These are phyloP conservation scores for Mortierella sp. DNA, from an alignment of 371 early-diverging fungal genomes.

Conservation along the genomic window DNA sequence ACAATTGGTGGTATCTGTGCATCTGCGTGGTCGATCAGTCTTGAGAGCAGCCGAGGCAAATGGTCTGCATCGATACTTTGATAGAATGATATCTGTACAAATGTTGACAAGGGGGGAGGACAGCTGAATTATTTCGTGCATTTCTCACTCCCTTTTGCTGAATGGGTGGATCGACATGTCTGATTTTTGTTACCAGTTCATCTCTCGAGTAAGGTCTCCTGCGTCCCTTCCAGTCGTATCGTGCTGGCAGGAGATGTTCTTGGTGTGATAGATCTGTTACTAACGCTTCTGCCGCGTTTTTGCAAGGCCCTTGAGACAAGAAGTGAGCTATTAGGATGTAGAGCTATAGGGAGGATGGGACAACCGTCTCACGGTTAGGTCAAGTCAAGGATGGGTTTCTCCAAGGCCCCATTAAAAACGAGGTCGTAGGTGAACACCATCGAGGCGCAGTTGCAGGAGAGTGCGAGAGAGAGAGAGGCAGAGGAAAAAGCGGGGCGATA, in stretches of 20 bases:
- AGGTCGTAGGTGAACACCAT: too few relatives aligned
- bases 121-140: too few relatives aligned
- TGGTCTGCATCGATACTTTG: constrained; percentile 44
- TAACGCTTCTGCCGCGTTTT: constrained; percentile 60
- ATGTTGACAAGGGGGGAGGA: constrained; percentile 16
- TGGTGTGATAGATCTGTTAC: constrained; percentile 61
- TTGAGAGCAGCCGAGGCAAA: constrained; percentile 36
- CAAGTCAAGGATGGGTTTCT: too few relatives aligned
- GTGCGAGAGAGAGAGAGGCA: too few relatives aligned
- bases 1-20: constrained; percentile 53
- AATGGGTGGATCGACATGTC: too few relatives aligned
- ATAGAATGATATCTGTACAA: constrained; percentile 27
- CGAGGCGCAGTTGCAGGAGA: too few relatives aligned
- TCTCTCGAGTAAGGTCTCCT: constrained; percentile 62
- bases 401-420: too few relatives aligned
- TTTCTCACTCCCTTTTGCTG: too few relatives aligned
- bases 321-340: constrained; percentile 71
- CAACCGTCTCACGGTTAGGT: background rate
- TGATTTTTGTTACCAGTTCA: constrained; percentile 75
- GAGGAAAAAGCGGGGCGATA: too few relatives aligned
- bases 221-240: constrained; percentile 72
- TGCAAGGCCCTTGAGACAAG: constrained; percentile 67
- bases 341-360: constrained; percentile 52
- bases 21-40: constrained; percentile 42
- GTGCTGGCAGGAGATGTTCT: constrained; percentile 65